Percentiles rank a stretch among this genome's conserved stretches.
phyloP scores from a whole-genome alignment of 805 yeast species.

The Scheffersomyces stipitis region DNA sequence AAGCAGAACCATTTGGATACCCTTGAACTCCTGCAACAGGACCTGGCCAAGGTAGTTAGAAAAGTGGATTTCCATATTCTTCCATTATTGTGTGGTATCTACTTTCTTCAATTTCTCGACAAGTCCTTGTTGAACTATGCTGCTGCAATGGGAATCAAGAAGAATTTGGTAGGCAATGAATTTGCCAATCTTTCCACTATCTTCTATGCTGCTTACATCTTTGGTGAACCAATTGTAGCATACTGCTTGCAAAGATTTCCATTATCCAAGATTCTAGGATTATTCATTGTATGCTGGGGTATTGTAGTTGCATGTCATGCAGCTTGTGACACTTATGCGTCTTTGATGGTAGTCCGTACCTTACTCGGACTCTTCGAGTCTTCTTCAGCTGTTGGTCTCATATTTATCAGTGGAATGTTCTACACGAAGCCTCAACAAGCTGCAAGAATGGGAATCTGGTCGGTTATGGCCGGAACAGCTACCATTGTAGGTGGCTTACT shows the following conservation, averaged over 20 bases:
- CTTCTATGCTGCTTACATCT: conserved; percentile 52
- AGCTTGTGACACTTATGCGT: conserved; percentile 52
- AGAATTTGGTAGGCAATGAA: conserved; percentile 46
- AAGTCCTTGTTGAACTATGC: conserved; percentile 61
- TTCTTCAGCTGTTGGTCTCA: conserved; percentile 55
- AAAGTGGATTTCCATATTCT: conserved; percentile 51
- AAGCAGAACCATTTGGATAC: conserved; percentile 1
- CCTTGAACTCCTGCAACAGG: conserved; percentile 1
- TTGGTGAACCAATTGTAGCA: conserved; percentile 50
- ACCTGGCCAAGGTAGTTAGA: conserved; percentile 10
- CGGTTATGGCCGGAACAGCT: conserved; percentile 58
- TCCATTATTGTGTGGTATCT: conserved; percentile 52
- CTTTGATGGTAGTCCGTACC: conserved; percentile 55
- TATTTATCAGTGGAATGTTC: conserved; percentile 62
- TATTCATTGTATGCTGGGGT: conserved; percentile 55
- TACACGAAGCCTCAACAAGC: conserved; percentile 54
- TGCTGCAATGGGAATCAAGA: conserved; percentile 62
- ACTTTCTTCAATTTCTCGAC: conserved; percentile 58
- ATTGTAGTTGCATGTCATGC: conserved; percentile 46
- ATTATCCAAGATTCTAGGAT: conserved; percentile 49
- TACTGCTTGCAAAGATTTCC: conserved; percentile 50
- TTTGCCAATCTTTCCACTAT: conserved; percentile 55
- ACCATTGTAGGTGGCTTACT: conserved; percentile 48
- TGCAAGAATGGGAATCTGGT: conserved; percentile 55
- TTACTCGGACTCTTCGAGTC: conserved; percentile 56